Conservation (phyloP, 306 rosid species). For the Heteromeles arbutifolia region DNA sequence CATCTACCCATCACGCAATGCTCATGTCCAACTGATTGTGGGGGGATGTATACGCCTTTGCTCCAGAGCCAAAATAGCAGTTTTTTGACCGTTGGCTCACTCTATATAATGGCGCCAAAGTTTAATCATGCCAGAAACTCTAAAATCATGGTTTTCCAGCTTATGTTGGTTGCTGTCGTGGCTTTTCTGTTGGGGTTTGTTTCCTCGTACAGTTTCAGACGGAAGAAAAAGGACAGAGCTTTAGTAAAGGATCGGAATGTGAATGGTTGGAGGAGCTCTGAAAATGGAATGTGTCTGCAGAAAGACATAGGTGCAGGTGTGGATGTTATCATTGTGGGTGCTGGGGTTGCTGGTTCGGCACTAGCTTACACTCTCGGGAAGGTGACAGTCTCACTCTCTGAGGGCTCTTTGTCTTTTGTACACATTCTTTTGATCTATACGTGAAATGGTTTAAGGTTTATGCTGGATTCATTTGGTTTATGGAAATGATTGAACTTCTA, state of each 20-base stretch:
- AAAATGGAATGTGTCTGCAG: conserved; percentile 1
- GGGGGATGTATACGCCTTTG: not conserved
- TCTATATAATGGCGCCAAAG: not conserved
- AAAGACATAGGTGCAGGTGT: not conserved
- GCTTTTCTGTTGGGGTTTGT: not conserved
- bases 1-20: not conserved
- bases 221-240: conserved; percentile 2
- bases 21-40: not conserved
- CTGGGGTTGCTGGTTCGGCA: conserved; percentile 9
- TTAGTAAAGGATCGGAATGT: not conserved
- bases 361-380: conserved; percentile 11
- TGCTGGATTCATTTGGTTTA: not conserved
- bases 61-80: not conserved
- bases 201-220: not conserved
- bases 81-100: not conserved
- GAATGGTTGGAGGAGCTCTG: not conserved
- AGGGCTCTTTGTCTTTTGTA: not conserved
- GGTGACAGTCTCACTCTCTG: not conserved
- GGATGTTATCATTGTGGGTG: conserved; percentile 14
- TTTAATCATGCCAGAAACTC: not conserved
- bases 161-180: not conserved
- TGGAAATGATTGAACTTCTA: not conserved
- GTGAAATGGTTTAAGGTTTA: not conserved
- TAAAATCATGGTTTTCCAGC: not conserved
- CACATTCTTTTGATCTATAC: too few species aligned